Evolutionary conservation across 2,329 filamentous ascomycete species (phyloP).

Genomic region (Xylaria hypoxylon): DNA sequence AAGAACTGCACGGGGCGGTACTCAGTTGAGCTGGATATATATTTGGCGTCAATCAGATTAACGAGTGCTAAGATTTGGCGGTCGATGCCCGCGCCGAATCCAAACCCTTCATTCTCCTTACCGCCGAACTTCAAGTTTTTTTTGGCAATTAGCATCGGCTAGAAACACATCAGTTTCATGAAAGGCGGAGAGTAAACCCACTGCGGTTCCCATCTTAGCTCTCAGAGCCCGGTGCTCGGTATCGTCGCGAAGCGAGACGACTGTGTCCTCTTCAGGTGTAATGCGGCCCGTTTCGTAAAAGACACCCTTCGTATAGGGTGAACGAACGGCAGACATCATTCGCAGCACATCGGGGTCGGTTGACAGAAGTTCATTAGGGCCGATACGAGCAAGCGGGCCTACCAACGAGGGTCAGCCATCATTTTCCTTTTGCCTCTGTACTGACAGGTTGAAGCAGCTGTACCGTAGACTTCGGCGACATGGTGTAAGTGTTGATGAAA

Average conservation of each 20-base stretch:
- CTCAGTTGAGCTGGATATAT: slow-evolving; percentile 54
- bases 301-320: slow-evolving; percentile 53
- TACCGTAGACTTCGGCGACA: slow-evolving; percentile 41
- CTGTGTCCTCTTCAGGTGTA: slow-evolving; percentile 52
- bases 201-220: slow-evolving; percentile 59
- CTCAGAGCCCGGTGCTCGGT: slow-evolving; percentile 54
- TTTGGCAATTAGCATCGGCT: background rate
- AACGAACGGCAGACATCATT: slow-evolving; percentile 52
- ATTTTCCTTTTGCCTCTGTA: slow-evolving; percentile 8
- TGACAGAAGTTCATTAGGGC: slow-evolving; percentile 46
- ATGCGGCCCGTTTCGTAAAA: slow-evolving; percentile 55
- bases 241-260: slow-evolving; percentile 53
- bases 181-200: slow-evolving; percentile 43
- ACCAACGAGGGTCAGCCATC: slow-evolving; percentile 13
- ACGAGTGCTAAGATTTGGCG: slow-evolving; percentile 56
- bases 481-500: slow-evolving; percentile 45
- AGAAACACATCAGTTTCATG: background rate
- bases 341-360: slow-evolving; percentile 43
- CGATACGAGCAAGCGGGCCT: slow-evolving; percentile 45
- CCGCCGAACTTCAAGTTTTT: slow-evolving; percentile 59
- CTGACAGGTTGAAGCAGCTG: background rate
- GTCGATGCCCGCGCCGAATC: slow-evolving; percentile 57
- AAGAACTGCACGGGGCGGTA: slow-evolving; percentile 60
- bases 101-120: slow-evolving; percentile 60
- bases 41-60: slow-evolving; percentile 60